Conservation (phyloP, 148 eudicot species). For the Chenopodium berlandieri region DNA sequence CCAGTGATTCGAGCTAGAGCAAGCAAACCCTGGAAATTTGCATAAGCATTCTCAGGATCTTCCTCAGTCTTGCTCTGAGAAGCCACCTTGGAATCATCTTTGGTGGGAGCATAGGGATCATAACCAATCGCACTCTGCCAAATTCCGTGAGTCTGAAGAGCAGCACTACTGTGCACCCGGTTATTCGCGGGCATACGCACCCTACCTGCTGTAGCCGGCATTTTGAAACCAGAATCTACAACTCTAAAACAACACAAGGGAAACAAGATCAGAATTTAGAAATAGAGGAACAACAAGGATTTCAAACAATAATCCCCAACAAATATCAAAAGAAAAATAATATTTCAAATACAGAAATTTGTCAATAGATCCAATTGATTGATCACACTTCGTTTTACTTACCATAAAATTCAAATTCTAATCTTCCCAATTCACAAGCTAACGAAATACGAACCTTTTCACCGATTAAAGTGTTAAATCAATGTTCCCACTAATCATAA, state of each 20-base stretch:
- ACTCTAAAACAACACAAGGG: slow-evolving; percentile 19
- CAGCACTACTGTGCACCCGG: slow-evolving; percentile 96
- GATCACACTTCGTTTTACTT: not conserved
- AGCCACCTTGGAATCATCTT: slow-evolving; percentile 59
- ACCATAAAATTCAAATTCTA: not conserved
- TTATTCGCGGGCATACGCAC: slow-evolving; percentile 99
- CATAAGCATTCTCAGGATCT: slow-evolving; percentile 76
- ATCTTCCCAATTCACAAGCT: not conserved
- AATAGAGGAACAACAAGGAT: not conserved
- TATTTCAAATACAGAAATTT: not conserved
- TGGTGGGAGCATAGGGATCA: slow-evolving; percentile 93
- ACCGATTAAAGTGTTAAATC: not conserved
- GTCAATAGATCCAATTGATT: not conserved
- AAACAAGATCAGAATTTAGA: not conserved
- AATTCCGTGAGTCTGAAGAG: slow-evolving; percentile 94
- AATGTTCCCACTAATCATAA: no score
- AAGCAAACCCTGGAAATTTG: slow-evolving; percentile 81
- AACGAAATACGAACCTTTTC: not conserved
- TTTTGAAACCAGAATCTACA: slow-evolving; percentile 38
- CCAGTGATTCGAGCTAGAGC: slow-evolving; percentile 76
- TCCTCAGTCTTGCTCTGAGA: slow-evolving; percentile 50
- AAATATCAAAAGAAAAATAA: not conserved
- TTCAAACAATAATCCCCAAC: not conserved
- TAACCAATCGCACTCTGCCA: slow-evolving; percentile 96
- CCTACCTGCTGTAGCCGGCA: slow-evolving; percentile 99